Conservation (phyloP, 2,329 filamentous ascomycete genomes). For the Xylariaceae sp. region DNA sequence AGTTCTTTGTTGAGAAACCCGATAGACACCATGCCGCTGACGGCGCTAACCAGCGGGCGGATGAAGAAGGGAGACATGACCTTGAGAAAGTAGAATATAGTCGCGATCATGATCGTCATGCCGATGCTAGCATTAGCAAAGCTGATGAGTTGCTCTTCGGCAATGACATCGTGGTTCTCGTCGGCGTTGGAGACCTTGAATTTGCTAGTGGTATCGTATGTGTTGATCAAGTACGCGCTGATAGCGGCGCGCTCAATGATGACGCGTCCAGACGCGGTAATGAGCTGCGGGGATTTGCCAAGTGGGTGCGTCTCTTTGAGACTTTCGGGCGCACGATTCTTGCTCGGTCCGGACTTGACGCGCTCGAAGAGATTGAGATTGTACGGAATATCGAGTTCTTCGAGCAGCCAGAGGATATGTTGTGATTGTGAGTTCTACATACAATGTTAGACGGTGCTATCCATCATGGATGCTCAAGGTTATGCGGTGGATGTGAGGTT, state of each 20-base stretch:
- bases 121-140: conserved; percentile 14
- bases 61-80: conserved; percentile 16
- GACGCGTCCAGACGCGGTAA: conserved; percentile 14
- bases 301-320: conserved; percentile 20
- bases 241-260: conserved; percentile 20
- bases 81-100: conserved; percentile 11
- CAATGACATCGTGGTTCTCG: conserved; percentile 12
- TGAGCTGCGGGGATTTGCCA: conserved; percentile 20
- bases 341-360: conserved; percentile 1
- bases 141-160: conserved; percentile 18
- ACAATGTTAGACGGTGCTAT: background rate
- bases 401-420: conserved; percentile 20
- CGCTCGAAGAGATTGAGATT: conserved; percentile 17
- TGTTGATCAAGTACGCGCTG: conserved; percentile 19
- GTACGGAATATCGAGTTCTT: conserved; percentile 21
- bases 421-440: conserved; percentile 19
- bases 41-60: conserved; percentile 8
- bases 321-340: conserved; percentile 14
- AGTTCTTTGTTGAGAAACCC: conserved; percentile 18
- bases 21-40: conserved; percentile 11
- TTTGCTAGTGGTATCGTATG: conserved; percentile 16
- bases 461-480: background rate
- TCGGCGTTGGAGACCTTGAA: conserved; percentile 13
- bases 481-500: background rate
- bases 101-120: conserved; percentile 5